Evolutionary conservation across 2,329 filamentous ascomycete genomes (phyloP).

Genomic region (Ceratocystis cacaofunesta): DNA sequence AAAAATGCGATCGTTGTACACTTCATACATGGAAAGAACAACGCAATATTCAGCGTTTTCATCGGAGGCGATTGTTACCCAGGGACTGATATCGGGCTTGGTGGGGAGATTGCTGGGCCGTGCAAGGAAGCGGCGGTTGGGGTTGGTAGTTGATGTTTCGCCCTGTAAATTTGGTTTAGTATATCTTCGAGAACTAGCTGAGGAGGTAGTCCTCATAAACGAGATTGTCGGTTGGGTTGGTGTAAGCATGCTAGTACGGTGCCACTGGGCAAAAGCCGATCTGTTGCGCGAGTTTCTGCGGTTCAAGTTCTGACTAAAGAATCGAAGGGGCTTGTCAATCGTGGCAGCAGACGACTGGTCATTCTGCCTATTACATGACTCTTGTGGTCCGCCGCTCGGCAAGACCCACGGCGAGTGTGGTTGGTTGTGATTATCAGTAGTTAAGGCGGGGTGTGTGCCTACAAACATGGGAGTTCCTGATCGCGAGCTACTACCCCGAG

Average conservation of each 20-base stretch:
- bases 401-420: neutral
- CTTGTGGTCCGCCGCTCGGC: neutral
- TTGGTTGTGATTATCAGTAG: neutral
- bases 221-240: neutral
- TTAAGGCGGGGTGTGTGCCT: neutral
- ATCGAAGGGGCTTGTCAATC: neutral
- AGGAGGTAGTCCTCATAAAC: conserved; percentile 31
- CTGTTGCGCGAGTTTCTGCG: neutral
- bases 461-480: conserved; percentile 42
- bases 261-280: neutral
- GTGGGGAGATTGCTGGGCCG: conserved; percentile 58
- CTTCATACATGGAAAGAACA: conserved; percentile 94
- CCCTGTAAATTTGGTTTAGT: conserved; percentile 37
- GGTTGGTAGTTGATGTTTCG: conserved; percentile 35
- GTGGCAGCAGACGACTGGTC: neutral
- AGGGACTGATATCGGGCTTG: conserved; percentile 56
- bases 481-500: conserved; percentile 41
- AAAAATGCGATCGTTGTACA: conserved; percentile 96
- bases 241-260: neutral
- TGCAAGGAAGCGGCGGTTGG: conserved; percentile 47
- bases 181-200: conserved; percentile 29
- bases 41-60: conserved; percentile 67
- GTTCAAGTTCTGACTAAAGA: neutral
- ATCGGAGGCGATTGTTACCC: conserved; percentile 49
- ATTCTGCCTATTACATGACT: neutral